Conservation (phyloP, 495 filamentous ascomycete genomes). For the Aspergillus heteromorphus region DNA sequence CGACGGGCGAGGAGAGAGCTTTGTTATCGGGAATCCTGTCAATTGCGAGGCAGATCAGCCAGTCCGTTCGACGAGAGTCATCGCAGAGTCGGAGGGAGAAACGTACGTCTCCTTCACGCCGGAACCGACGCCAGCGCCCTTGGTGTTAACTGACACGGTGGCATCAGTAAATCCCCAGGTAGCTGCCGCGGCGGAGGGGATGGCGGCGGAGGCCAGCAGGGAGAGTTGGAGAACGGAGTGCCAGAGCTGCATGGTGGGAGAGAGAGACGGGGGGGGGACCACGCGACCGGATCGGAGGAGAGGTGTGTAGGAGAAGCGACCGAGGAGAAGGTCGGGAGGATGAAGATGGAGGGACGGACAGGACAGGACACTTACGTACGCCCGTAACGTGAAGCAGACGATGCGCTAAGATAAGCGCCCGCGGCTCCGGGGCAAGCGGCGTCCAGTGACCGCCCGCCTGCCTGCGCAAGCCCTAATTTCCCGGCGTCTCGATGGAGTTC, state of each 20-base stretch:
- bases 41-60: slow-evolving; percentile 12
- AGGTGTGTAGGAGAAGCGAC: background rate
- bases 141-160: slow-evolving; percentile 68
- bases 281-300: slow-evolving; percentile 1
- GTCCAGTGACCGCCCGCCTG: slow-evolving; percentile 28
- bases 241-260: slow-evolving; percentile 39
- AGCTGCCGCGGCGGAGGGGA: slow-evolving; percentile 54
- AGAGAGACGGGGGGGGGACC: background rate
- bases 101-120: slow-evolving; percentile 70
- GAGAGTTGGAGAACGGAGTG: slow-evolving; percentile 34
- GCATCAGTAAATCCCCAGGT: slow-evolving; percentile 86
- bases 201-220: slow-evolving; percentile 34
- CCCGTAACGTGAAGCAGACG: slow-evolving; percentile 2
- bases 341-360: background rate
- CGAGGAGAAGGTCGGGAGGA: background rate
- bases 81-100: background rate
- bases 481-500: slow-evolving; percentile 20
- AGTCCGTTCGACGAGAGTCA: background rate
- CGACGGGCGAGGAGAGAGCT: slow-evolving; percentile 59
- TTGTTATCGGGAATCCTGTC: slow-evolving; percentile 58
- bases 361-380: background rate
- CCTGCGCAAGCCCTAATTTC: slow-evolving; percentile 32
- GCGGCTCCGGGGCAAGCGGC: slow-evolving; percentile 22
- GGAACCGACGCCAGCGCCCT: slow-evolving; percentile 57
- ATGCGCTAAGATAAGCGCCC: slow-evolving; percentile 20